Evolutionary conservation across 1,284 basidiomycete genomes (phyloP), one percentile per base, ranked within the genome.

Genomic region (Tylopilus sp.): DNA sequence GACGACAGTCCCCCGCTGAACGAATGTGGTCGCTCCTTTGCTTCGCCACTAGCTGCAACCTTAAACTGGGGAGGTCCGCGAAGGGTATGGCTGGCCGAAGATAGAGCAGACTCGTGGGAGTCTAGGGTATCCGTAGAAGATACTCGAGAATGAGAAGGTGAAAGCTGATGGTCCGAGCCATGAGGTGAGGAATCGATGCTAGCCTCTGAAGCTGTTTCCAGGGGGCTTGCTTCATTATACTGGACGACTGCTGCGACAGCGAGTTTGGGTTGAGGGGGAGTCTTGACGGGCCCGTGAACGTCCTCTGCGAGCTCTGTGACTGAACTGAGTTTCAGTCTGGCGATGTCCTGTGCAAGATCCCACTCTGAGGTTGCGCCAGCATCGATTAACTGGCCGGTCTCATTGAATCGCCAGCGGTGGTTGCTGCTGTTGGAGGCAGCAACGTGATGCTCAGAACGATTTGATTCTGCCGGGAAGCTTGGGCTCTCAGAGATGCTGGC

Each of bases 171-270:
- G 59, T 85, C 83, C 51, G 79, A 77, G 42, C 75, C 69, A 54
- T 80, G 79, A n/a, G 85, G 82, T 34, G 85, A 85, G 38, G 86
- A 87, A 58, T 81, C 82, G 43, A 81, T 70, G 64, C 85, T 88
- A 46, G 81, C 75, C 60, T 77, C 80, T 24, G 85, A 88, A 30
- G 80, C 77, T 6, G 82, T 80, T 62, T 87, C 85, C 43, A 88
- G 72, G 30, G 85, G 83, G 59, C 85, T 88, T 17, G 77, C 68
- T 56, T 87, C 83, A 33, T 73, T 75, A 50, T 82, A 72, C 53
- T 82, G 80, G 42, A 77, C 71, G 46, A 81, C 75, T 48, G 76
- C 63, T 21, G 73, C 69, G 37, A 73, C 58, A 20, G 71, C 65
- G 35, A 77, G 72, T 65, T 82, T 81, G 33, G 77, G 75, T 64